Base-by-base conservation (phyloP, 257 asterid genomes). In the Coffea eugenioides region DNA sequence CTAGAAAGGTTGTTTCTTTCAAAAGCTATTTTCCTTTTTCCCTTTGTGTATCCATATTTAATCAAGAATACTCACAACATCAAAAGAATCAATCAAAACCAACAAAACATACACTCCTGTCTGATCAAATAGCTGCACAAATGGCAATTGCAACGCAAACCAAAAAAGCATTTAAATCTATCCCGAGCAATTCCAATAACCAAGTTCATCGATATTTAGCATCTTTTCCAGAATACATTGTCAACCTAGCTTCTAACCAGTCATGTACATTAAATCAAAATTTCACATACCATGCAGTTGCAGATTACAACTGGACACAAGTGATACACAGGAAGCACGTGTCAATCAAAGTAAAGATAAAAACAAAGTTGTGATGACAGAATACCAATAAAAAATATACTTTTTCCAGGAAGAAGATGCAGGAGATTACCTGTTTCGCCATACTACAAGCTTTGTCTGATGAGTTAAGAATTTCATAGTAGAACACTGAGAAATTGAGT, bases 401-500 rank as follows among this genome's bases (percentile, higher is more conserved):
- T 16, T 31, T 8, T 21, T 2, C 13, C 5, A n/a, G 5, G 61
- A 45, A 41, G 59, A 48, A n/a, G n/a, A 57, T 43, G 65, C 21
- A 36, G 77, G 41, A 43, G 25, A 34, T 74, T 79, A 87, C 90
- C 90, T 85, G 88, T 79, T 87, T 87, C 8, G 90, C 90, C 90
- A 87, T 85, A 71, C 80, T 68, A 70, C 90, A 87, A 11, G 90
- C 90, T 74, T 85, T 85, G 68, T 87, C 90, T 36, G 85, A 85
- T 59, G 90, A 87, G 78, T 87, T 87, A 78, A 87, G 90, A 74
- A 87, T 87, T 82, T 87, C 90, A 79, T 80, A 87, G 82, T 87
- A 87, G 82, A 83, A 87, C 52, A 87, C 90, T 6, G 90, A 87
- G 82, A 83, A 87, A 81, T 87, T 87, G 49, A 87, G 87, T 41